phyloP scores from a whole-genome alignment of 441 rosid genomes.

The Daphne laureola region DNA sequence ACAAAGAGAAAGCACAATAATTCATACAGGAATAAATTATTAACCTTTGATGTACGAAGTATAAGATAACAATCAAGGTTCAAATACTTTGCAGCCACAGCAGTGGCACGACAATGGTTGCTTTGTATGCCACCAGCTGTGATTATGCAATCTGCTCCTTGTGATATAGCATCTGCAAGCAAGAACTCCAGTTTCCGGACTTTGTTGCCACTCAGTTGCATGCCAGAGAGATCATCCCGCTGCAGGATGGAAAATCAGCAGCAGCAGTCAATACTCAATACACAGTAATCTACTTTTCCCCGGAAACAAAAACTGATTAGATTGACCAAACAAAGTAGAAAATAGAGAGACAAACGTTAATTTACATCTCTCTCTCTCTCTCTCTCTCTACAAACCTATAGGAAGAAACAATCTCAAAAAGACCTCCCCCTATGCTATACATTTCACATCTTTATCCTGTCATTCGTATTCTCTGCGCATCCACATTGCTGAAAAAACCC shows the following conservation, averaged over 20 bases:
- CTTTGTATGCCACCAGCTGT: slow-evolving; percentile 94
- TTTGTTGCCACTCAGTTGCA: slow-evolving; percentile 97
- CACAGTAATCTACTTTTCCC: too few relatives aligned
- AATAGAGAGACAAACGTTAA: not conserved
- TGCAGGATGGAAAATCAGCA: slow-evolving; percentile 8
- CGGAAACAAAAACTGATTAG: too few relatives aligned
- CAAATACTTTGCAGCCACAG: slow-evolving; percentile 85
- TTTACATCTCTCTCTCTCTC: too few relatives aligned
- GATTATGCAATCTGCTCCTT: slow-evolving; percentile 73
- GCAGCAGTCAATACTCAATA: too few relatives aligned
- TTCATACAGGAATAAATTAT: not conserved
- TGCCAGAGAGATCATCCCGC: slow-evolving; percentile 86
- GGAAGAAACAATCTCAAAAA: too few relatives aligned
- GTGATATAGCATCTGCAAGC: slow-evolving; percentile 77
- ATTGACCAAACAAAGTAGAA: not conserved
- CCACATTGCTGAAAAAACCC: too few relatives aligned
- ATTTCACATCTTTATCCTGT: too few relatives aligned
- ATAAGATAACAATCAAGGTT: slow-evolving; percentile 72
- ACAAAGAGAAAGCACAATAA: not conserved
- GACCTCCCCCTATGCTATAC: too few relatives aligned
- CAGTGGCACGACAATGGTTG: slow-evolving; percentile 93
- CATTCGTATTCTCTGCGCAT: too few relatives aligned
- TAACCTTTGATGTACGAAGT: slow-evolving; percentile 81
- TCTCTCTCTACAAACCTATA: too few relatives aligned
- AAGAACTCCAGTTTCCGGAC: slow-evolving; percentile 84